Evolutionary conservation across 768 basidiomycete species (phyloP).

Genomic region (Agaricus sinodeliciosus): DNA sequence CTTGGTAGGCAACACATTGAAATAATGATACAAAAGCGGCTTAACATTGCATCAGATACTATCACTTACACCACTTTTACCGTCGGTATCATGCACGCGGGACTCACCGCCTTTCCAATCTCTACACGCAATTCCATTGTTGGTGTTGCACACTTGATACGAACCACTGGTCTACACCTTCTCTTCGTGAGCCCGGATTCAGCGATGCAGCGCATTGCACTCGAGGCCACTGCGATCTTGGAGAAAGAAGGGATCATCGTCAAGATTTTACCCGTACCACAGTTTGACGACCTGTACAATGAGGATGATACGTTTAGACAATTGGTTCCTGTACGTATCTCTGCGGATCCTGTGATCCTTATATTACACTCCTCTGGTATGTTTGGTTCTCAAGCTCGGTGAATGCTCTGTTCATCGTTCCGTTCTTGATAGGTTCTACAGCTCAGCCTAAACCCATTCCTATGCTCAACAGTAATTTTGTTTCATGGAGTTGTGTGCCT

Average conservation of each 20-base stretch:
- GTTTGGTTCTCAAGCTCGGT: neutral
- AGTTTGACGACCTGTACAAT: slow-evolving; percentile 4
- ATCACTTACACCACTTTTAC: slow-evolving; percentile 26
- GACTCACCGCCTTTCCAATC: slow-evolving; percentile 28
- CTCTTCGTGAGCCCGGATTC: slow-evolving; percentile 19
- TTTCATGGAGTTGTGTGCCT: slow-evolving; percentile 12
- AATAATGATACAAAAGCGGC: neutral
- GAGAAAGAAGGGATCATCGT: neutral
- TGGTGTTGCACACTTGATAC: slow-evolving; percentile 39
- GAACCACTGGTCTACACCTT: slow-evolving; percentile 13
- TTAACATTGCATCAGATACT: slow-evolving; percentile 20
- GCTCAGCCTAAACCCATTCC: slow-evolving; percentile 18
- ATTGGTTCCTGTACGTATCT: neutral
- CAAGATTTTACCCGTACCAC: neutral
- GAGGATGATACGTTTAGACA: neutral
- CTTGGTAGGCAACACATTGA: neutral
- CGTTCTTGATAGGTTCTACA: slow-evolving; percentile 15
- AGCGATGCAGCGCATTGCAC: slow-evolving; percentile 14
- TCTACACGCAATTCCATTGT: slow-evolving; percentile 39
- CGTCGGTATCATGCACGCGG: slow-evolving; percentile 32
- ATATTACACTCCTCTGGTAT: slow-evolving; percentile 20
- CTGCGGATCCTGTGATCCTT: neutral
- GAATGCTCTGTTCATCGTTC: neutral
- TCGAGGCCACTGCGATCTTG: slow-evolving; percentile 9
- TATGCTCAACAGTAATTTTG: slow-evolving; percentile 6